Base-by-base conservation (phyloP, 331 rosid species). In the Stylosanthes scabra region DNA sequence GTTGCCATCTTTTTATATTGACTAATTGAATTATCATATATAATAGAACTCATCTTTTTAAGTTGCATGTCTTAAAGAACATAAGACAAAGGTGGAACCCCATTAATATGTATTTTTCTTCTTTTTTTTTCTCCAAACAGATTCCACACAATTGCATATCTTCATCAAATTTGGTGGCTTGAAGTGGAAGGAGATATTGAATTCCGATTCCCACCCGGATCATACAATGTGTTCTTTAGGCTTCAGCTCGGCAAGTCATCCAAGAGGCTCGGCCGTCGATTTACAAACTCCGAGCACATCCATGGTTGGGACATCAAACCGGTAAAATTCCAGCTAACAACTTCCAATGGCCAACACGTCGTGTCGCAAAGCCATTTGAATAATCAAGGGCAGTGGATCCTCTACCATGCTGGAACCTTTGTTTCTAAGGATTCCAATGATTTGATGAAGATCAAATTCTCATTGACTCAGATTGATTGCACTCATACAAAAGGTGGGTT, bases 161-260 rank as follows among this genome's bases (percentile, higher is more conserved):
- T 86, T 65, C 85, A 86, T 34, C 87, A 86, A 68, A 86, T 71
- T 29, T 86, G 90, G 90, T 86, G 90, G 90, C 83, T 86, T 25
- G 85, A 86, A 80, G 82, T 83, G 25, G 78, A 77, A 76, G 87
- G 90, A 7, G 87, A 86, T 8, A 34, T 83, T 58, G 87, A 86
- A 29, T 86, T 86, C 77, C 87, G 71, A 66, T 86, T 86, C 74
- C 87, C 90, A 34, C 72, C 73, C 2, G 87, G 86, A 25, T 70
- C 63, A 46, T 86, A 86, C 40, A 74, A 66, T 14, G 56, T 86
- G 49, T 86, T 66, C 75, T 86, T 86, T 63, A 80, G 83, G 59
- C 87, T 86, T 54, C 78, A 71, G 69, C 90, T 86, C 11, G 90
- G 87, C 20, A 78, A 59, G 54, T 70, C 87, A 59, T 83, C 86